Conservation (phyloP, 768 basidiomycete species). For the Phylloporus arenicola region DNA sequence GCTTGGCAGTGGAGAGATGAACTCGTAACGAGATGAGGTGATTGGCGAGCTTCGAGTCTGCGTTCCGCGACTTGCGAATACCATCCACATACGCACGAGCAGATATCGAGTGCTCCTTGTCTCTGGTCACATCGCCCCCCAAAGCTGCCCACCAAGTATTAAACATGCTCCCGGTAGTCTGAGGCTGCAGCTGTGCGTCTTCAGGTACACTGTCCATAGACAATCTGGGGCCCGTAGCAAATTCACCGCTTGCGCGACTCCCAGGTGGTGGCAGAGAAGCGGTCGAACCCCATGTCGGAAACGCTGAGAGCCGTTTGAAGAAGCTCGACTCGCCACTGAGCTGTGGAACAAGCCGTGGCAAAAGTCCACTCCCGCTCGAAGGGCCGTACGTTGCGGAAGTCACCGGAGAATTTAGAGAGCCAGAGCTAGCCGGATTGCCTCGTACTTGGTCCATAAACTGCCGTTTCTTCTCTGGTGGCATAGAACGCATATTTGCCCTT, state of each 20-base stretch:
- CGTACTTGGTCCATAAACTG: conserved; percentile 58
- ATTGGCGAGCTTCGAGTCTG: conserved; percentile 62
- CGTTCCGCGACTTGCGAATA: conserved; percentile 48
- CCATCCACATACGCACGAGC: conserved; percentile 61
- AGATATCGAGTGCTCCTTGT: conserved; percentile 40
- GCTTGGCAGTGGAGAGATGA: conserved; percentile 75
- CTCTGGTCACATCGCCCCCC: conserved; percentile 41
- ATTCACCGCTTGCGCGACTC: conserved; percentile 37
- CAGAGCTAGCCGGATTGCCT: conserved; percentile 26
- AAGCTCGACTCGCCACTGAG: conserved; percentile 66
- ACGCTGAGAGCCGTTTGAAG: conserved; percentile 62
- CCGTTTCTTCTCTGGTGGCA: conserved; percentile 59
- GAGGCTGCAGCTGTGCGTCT: conserved; percentile 43
- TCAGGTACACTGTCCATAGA: conserved; percentile 28
- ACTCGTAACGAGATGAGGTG: conserved; percentile 80
- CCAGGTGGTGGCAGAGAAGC: conserved; percentile 30
- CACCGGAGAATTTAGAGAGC: conserved; percentile 25
- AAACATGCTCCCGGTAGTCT: conserved; percentile 73
- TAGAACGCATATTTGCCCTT: conserved; percentile 54
- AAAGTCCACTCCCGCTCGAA: conserved; percentile 46
- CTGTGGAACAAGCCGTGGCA: conserved; percentile 68
- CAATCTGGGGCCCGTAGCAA: conserved; percentile 22
- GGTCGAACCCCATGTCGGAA: conserved; percentile 49
- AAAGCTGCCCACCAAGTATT: conserved; percentile 71
- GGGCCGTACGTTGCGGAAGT: conserved; percentile 55